Conservation (phyloP, 768 basidiomycete species). For the Boletus bicolor region DNA sequence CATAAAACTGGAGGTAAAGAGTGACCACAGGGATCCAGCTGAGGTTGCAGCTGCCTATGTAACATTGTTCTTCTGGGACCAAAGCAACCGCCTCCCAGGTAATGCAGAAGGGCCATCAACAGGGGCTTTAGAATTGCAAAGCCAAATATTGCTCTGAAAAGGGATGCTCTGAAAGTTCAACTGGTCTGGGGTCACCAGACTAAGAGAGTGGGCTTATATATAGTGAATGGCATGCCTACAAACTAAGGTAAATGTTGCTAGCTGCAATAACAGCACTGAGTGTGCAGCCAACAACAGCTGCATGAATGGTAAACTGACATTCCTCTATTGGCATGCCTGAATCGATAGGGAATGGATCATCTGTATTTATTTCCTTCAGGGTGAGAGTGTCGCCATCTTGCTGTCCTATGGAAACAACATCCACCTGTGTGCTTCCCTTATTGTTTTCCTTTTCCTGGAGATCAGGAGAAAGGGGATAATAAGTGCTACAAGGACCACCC, state of each 20-base stretch:
- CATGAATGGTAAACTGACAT: background rate
- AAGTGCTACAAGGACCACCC: no score
- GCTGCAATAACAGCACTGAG: background rate
- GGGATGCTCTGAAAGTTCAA: background rate
- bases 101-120: background rate
- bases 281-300: background rate
- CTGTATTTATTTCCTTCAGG: no score
- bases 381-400: no score
- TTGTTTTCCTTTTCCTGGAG: no score
- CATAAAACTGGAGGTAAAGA: background rate
- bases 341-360: background rate
- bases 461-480: no score
- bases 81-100: background rate
- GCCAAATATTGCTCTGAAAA: constrained; percentile 1
- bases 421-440: no score
- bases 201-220: no score
- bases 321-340: background rate
- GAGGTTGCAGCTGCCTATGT: background rate
- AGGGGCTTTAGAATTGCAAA: background rate
- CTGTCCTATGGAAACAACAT: no score
- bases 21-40: background rate
- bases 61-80: constrained; percentile 1
- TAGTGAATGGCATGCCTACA: background rate
- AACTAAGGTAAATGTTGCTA: background rate
- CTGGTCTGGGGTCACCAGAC: background rate